phyloP scores from a whole-genome alignment of 2,329 filamentous ascomycete genomes.

The Calonectria pauciramosa region DNA sequence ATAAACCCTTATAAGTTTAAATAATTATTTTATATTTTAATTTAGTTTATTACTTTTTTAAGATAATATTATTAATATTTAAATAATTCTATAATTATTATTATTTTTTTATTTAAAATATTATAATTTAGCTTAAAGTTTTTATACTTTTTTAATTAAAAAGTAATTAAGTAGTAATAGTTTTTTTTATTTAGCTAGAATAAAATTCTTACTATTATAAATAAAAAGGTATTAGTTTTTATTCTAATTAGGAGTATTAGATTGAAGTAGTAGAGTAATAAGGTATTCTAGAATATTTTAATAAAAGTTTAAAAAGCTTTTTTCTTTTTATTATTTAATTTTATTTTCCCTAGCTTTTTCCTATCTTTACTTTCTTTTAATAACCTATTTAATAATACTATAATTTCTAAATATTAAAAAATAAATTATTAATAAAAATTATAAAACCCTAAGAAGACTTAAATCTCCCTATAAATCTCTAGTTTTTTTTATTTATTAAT shows the following conservation, averaged over 20 bases:
- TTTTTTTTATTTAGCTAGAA: too few species aligned
- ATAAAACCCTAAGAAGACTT: constrained; percentile 19
- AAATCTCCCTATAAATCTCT: constrained; percentile 15
- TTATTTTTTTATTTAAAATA: background rate
- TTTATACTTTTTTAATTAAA: background rate
- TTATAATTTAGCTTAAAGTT: background rate
- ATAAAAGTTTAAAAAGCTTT: background rate
- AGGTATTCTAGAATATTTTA: background rate
- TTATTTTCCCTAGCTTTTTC: background rate
- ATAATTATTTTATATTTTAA: too few species aligned
- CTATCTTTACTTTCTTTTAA: background rate
- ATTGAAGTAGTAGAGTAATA: background rate
- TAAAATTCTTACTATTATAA: background rate
- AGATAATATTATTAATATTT: background rate
- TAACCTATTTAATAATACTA: background rate
- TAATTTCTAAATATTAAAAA: background rate
- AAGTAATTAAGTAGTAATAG: too few species aligned
- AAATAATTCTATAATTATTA: background rate
- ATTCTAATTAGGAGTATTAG: background rate
- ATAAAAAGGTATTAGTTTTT: too few species aligned
- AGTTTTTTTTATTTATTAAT: constrained; percentile 15
- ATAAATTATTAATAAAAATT: constrained; percentile 22
- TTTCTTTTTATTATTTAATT: background rate
- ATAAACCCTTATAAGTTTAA: background rate
- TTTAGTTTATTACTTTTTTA: background rate